A percentile compares a stretch with the other conserved stretches of the same genome.
Evolutionary conservation across 768 basidiomycete species (phyloP).

Genomic region (Lactarius hengduanensis): DNA sequence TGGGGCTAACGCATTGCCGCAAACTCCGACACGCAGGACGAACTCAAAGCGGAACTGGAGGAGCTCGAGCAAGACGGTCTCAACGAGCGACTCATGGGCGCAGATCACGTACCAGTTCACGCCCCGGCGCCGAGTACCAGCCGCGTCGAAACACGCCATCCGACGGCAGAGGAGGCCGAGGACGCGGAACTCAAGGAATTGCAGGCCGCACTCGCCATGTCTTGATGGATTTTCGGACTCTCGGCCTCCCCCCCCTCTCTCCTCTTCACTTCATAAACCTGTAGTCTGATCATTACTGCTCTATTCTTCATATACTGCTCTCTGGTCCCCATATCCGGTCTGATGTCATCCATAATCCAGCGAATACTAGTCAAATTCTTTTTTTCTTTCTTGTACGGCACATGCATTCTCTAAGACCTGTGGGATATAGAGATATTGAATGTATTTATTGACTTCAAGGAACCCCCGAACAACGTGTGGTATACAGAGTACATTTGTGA

Average conservation of each 20-base stretch:
- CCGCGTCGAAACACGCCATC: conserved; percentile 34
- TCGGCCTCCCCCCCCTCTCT: neutral
- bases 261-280: conserved; percentile 18
- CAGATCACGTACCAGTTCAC: conserved; percentile 88
- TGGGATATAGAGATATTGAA: conserved; percentile 13
- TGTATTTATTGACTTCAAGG: conserved; percentile 15
- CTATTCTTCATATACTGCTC: conserved; percentile 17
- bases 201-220: conserved; percentile 88
- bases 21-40: conserved; percentile 52
- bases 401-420: neutral
- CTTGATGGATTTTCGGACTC: conserved; percentile 9
- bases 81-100: conserved; percentile 78
- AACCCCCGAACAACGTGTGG: conserved; percentile 21
- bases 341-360: conserved; percentile 21
- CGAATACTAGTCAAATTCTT: conserved; percentile 13
- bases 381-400: conserved; percentile 7
- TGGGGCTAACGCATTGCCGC: neutral
- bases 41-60: conserved; percentile 74
- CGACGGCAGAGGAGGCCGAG: conserved; percentile 82
- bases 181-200: conserved; percentile 85
- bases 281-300: conserved; percentile 27
- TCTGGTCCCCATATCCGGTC: conserved; percentile 7
- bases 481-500: conserved; percentile 28
- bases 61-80: conserved; percentile 88
- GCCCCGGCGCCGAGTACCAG: conserved; percentile 62